Evolutionary conservation across 352 stramenopile genomes (phyloP).

Genomic region (Globisporangium iwayamae): DNA sequence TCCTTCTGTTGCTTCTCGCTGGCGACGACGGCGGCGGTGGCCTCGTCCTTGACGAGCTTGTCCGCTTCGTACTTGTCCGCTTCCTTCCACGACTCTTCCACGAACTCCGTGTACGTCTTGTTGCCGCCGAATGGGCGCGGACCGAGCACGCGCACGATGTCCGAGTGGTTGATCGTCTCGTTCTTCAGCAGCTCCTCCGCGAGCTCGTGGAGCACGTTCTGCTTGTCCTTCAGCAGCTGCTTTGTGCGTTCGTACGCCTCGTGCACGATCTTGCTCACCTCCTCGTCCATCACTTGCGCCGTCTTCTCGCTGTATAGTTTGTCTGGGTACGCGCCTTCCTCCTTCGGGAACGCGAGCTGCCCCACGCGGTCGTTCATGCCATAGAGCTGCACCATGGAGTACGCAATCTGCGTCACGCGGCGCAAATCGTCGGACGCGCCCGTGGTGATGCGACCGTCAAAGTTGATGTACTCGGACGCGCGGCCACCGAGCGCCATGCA

Average conservation of each 20-base stretch:
- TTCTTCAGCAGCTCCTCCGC: constrained; percentile 96
- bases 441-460: constrained; percentile 95
- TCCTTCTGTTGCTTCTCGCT: constrained; percentile 1
- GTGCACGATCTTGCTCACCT: constrained; percentile 97
- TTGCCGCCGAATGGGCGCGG: constrained; percentile 92
- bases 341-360: constrained; percentile 95
- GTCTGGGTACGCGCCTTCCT: constrained; percentile 85
- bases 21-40: neutral
- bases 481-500: constrained; percentile 98
- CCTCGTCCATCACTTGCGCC: constrained; percentile 97
- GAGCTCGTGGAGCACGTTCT: constrained; percentile 90
- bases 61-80: constrained; percentile 78
- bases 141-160: constrained; percentile 95
- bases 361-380: constrained; percentile 98
- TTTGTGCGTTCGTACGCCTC: constrained; percentile 96
- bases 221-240: constrained; percentile 92
- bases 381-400: constrained; percentile 98
- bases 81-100: constrained; percentile 86
- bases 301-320: constrained; percentile 98
- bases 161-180: constrained; percentile 99
- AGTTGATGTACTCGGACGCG: constrained; percentile 97
- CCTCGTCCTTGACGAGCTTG: constrained; percentile 36
- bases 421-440: constrained; percentile 94
- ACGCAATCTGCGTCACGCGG: constrained; percentile 94
- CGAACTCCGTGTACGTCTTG: constrained; percentile 96